Evolutionary conservation across 2,329 filamentous ascomycete species (phyloP).

Genomic region (Colletotrichum horii): DNA sequence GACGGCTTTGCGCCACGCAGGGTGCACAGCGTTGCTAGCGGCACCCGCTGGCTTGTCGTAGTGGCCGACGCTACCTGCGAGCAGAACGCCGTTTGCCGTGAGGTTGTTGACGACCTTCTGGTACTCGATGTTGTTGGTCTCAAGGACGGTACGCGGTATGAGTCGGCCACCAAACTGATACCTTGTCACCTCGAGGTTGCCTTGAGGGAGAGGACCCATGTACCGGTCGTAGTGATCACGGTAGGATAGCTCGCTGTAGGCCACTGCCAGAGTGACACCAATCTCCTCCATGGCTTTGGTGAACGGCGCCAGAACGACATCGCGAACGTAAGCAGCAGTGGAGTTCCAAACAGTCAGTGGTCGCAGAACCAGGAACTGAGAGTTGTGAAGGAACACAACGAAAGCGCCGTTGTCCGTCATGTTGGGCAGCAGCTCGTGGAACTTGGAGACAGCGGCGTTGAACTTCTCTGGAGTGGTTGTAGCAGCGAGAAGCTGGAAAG

Average conservation of each 20-base stretch:
- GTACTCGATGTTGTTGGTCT: conserved; percentile 32
- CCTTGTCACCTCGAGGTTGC: conserved; percentile 34
- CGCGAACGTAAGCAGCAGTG: conserved; percentile 27
- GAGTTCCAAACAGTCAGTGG: conserved; percentile 31
- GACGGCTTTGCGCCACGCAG: conserved; percentile 39
- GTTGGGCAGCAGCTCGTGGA: conserved; percentile 43
- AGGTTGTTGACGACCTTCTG: conserved; percentile 33
- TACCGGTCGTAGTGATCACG: conserved; percentile 38
- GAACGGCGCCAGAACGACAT: conserved; percentile 35
- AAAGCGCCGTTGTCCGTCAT: conserved; percentile 57
- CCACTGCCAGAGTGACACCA: conserved; percentile 26
- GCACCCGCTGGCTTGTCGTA: conserved; percentile 32
- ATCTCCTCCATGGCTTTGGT: conserved; percentile 29
- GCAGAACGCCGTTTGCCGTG: conserved; percentile 33
- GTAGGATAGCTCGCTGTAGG: conserved; percentile 33
- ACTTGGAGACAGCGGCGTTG: conserved; percentile 52
- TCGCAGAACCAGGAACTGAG: conserved; percentile 47
- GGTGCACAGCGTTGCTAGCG: conserved; percentile 40
- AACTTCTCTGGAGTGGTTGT: conserved; percentile 41
- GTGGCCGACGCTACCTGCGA: conserved; percentile 33
- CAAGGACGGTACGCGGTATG: conserved; percentile 36
- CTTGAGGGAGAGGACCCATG: conserved; percentile 38
- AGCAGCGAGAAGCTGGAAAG: conserved; percentile 41
- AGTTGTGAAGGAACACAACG: conserved; percentile 51
- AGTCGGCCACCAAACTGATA: conserved; percentile 41